phyloP scores from a whole-genome alignment of 176 grass and related monocot species.

The Pontederia paniculata region DNA sequence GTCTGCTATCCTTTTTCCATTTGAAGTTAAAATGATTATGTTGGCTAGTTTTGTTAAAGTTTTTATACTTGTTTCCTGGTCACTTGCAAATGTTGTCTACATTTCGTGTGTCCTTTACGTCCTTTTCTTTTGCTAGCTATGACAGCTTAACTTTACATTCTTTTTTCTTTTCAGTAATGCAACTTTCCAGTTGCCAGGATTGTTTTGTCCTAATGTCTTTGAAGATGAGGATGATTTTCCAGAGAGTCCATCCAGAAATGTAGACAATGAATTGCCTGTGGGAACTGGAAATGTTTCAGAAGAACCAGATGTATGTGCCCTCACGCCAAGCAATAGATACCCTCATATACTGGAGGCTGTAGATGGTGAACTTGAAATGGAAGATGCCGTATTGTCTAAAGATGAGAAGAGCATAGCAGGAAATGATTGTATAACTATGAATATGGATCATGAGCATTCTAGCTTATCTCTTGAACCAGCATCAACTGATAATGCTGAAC shows the following conservation, averaged over 20 bases:
- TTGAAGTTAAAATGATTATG: too few relatives aligned
- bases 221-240: slow-evolving; percentile 54
- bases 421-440: slow-evolving; percentile 8
- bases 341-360: slow-evolving; percentile 24
- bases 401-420: slow-evolving; percentile 29
- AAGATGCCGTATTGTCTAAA: slow-evolving; percentile 34
- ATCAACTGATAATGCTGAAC: slow-evolving; percentile 37
- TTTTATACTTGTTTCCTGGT: too few relatives aligned
- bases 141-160: neutral
- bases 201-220: slow-evolving; percentile 58
- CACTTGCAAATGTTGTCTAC: too few relatives aligned
- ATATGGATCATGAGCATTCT: slow-evolving; percentile 9
- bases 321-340: slow-evolving; percentile 25
- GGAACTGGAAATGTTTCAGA: slow-evolving; percentile 27
- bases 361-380: slow-evolving; percentile 37
- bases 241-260: slow-evolving; percentile 22
- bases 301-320: slow-evolving; percentile 25
- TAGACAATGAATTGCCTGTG: slow-evolving; percentile 28
- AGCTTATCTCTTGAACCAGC: slow-evolving; percentile 13
- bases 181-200: slow-evolving; percentile 52
- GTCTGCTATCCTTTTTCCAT: too few relatives aligned
- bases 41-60: too few relatives aligned
- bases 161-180: slow-evolving; percentile 57
- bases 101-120: too few relatives aligned
- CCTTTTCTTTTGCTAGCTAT: too few relatives aligned